A percentile compares a stretch with the other conserved stretches of the same genome.
phyloP scores from a whole-genome alignment of 306 rosid species.

The Rosa multiflora region DNA sequence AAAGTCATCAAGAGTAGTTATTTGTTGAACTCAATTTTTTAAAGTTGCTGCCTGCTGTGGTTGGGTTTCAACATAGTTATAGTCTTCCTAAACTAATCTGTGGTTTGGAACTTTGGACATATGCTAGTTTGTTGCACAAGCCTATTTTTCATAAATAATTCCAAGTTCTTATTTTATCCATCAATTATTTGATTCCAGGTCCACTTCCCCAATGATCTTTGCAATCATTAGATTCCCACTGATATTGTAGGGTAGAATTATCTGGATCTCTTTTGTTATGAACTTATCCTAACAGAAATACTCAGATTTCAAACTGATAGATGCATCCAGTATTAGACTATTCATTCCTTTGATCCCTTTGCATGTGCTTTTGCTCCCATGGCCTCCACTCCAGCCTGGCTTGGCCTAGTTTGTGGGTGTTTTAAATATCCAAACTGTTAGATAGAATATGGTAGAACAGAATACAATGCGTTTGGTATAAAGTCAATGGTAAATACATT shows the following conservation, averaged over 20 bases:
- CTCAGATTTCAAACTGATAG: constrained; percentile 1
- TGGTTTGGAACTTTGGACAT: background rate
- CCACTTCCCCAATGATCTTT: constrained; percentile 8
- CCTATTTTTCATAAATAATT: background rate
- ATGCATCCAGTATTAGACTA: background rate
- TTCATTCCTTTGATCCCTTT: background rate
- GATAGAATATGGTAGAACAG: background rate
- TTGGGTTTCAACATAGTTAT: background rate
- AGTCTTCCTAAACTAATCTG: background rate
- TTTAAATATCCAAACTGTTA: background rate
- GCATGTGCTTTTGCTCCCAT: constrained; percentile 18
- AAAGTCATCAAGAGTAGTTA: background rate
- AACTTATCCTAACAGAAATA: background rate
- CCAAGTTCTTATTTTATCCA: background rate
- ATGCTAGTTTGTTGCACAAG: constrained; percentile 7
- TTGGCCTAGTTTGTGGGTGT: constrained; percentile 4
- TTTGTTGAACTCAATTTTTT: background rate
- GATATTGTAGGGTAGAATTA: background rate
- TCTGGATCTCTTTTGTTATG: background rate
- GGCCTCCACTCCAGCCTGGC: constrained; percentile 23
- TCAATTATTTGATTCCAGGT: constrained; percentile 28
- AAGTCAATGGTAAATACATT: constrained; percentile 3
- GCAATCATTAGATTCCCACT: constrained; percentile 24
- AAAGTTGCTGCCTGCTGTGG: background rate
- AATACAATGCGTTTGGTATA: background rate